These are phyloP conservation scores for Jasminum sambac DNA, from an alignment of 257 asterid species.

Conservation along the genomic window DNA sequence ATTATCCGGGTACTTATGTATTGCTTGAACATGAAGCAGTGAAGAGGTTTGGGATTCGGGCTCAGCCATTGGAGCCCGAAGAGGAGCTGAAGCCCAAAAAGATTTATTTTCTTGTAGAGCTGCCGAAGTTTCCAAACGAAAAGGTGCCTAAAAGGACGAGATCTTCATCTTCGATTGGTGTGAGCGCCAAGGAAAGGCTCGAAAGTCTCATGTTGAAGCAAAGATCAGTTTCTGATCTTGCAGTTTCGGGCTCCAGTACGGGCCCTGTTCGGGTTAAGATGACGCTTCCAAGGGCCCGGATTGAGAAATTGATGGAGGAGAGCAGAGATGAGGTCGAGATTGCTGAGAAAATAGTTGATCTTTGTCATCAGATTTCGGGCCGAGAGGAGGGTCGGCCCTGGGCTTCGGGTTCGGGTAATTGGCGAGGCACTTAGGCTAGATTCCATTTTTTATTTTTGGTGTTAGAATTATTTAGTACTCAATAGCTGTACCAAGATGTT, in stretches of 20 bases:
- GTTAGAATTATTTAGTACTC: no score
- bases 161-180: constrained; percentile 40
- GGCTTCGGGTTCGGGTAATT: background rate
- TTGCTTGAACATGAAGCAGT: constrained; percentile 52
- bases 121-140: constrained; percentile 58
- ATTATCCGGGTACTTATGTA: constrained; percentile 53
- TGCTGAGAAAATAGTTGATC: constrained; percentile 53
- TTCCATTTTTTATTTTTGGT: no score
- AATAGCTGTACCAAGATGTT: no score
- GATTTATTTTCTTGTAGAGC: constrained; percentile 61
- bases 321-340: constrained; percentile 55
- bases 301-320: constrained; percentile 47
- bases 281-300: constrained; percentile 55
- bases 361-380: constrained; percentile 42
- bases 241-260: constrained; percentile 25
- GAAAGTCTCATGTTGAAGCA: constrained; percentile 50
- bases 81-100: constrained; percentile 53
- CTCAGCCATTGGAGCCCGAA: constrained; percentile 44
- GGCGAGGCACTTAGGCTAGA: no score
- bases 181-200: constrained; percentile 50
- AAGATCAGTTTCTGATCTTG: constrained; percentile 28
- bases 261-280: constrained; percentile 58
- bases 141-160: constrained; percentile 28
- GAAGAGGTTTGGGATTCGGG: constrained; percentile 59
- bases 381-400: background rate